Evolutionary conservation across 2,329 filamentous ascomycete genomes (phyloP), one percentile per base, ranked within the genome.

Genomic region (Fusarium stilboides): DNA sequence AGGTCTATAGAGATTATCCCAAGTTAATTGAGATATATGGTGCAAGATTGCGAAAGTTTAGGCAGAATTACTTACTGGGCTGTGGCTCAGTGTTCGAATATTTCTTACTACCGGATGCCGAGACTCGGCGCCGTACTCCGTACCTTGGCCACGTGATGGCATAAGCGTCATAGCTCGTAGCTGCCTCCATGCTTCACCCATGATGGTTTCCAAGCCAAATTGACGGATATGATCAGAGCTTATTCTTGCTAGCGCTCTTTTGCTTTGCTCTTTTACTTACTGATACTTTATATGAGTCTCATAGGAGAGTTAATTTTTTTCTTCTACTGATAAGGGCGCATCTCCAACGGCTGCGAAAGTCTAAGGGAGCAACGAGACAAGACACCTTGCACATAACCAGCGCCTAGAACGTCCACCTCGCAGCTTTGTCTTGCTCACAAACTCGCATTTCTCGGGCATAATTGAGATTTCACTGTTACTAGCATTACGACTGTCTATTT

Each of bases 301-400:
- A n/a, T 40, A 10, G 37, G 28, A 52, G 33, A 44, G 15, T 19
- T 22, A 4, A 37, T 49, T 36, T 37, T 34, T 33, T 3, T 42
- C 39, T 24, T 24, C 22, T 20, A 14, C 33, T 46, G 34, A 37
- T 5, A 14, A 51, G 5, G 17, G 33, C 39, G 19, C 51, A 57
- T 59, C 45, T 26, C 51, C 36, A 42, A 51, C 37, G 28, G 37
- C 39, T 26, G 26, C 37, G 26, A 20, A 37, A 47, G 19, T 43
- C 46, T 62, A 34, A 65, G 61, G 62, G 62, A 50, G 59, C 43
- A 57, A 58, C 58, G 50, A 64, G 60, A 53, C 60, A 67, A 73
- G 72, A 73, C 72, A 74, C 61, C 65, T 74, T 68, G 60, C 66
- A 59, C 52, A 44, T 57, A 55, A 52, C 49, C 31, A 45, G 56